These are phyloP conservation scores for Spatholobus suberectus DNA, from an alignment of 306 rosid genomes.

Conservation along the genomic window DNA sequence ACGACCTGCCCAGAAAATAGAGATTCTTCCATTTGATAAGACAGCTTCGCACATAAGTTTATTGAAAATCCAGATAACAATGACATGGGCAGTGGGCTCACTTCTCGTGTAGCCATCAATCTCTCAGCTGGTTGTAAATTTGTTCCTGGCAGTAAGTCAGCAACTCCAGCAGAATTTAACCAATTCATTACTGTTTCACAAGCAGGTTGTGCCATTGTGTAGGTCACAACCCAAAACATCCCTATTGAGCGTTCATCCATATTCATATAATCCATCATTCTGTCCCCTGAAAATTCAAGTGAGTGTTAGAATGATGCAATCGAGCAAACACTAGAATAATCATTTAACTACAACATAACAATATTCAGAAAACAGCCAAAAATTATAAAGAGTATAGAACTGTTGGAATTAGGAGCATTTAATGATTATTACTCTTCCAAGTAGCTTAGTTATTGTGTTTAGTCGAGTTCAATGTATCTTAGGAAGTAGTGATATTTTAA, in stretches of 20 bases:
- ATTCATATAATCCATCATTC: slow-evolving; percentile 93
- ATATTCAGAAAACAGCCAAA: neutral
- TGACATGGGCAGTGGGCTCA: slow-evolving; percentile 94
- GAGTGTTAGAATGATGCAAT: slow-evolving; percentile 21
- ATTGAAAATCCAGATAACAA: slow-evolving; percentile 89
- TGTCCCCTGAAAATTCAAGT: slow-evolving; percentile 72
- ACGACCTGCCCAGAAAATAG: slow-evolving; percentile 84
- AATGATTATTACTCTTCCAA: neutral
- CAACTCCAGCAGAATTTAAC: slow-evolving; percentile 78
- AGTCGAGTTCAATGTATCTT: neutral
- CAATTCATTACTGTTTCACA: slow-evolving; percentile 91
- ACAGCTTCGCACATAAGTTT: slow-evolving; percentile 88
- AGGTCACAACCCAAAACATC: slow-evolving; percentile 99
- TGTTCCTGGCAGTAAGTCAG: slow-evolving; percentile 64
- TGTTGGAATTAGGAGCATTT: neutral
- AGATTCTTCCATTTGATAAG: slow-evolving; percentile 91
- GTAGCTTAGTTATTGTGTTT: neutral
- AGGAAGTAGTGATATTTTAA: neutral
- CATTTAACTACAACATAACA: neutral
- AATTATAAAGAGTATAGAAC: neutral
- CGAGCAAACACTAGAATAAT: neutral
- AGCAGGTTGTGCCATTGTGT: slow-evolving; percentile 99
- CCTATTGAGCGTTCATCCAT: slow-evolving; percentile 99
- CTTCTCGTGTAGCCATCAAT: slow-evolving; percentile 83
- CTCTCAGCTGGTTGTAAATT: slow-evolving; percentile 80